Base-by-base conservation (phyloP, 108 stramenopile genomes). In the Fragilaria crotonensis region DNA sequence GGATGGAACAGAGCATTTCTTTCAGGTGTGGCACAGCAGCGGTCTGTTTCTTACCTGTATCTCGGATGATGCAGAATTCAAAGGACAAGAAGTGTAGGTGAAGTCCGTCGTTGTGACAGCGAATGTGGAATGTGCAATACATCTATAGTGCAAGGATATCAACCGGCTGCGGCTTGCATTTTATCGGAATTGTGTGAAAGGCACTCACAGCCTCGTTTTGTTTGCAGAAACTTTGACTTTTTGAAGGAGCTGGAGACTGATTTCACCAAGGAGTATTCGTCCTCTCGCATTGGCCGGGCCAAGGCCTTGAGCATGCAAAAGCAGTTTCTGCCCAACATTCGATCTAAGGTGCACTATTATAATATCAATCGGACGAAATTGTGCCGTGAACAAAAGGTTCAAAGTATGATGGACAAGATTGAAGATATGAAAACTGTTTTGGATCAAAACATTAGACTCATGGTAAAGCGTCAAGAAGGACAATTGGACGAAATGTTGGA, bases 281-380 rank as follows among this genome's bases (percentile, higher is more conserved):
- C 64, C 0, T 57, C 62, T 22, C 64, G 67, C 27, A 79, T 90
- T 25, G 50, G 68, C 5, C 76, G 57, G 30, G 84, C 85, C 49
- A 83, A 83, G 32, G 79, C 78, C 1, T 85, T 80, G 48, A 77
- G 77, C 19, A 72, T 90, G 69, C 80, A 87, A 26, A 85, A 83
- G 62, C 57, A 62, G 1, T 90, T 87, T 58, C 45, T 30, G 9
- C 76, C 63, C 19, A 65, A 62, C 3, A 14, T 90, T 54, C 70
- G 78, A 57, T 81, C 75, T 23, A 48, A 73, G 7, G 66, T 86
- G 50, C 79, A 90, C 48, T 75, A 84, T 60, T 86, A 87, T 70
- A 87, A 90, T 62, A 64, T 68, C 36, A 86, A 85, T 68, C 60
- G 75, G 27, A 46, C 59, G 25, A 68, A 63, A 28, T 55, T 85